Evolutionary conservation across 352 stramenopile species (phyloP), one percentile per base, ranked within the genome.

Genomic region (Phytophthora syringae): DNA sequence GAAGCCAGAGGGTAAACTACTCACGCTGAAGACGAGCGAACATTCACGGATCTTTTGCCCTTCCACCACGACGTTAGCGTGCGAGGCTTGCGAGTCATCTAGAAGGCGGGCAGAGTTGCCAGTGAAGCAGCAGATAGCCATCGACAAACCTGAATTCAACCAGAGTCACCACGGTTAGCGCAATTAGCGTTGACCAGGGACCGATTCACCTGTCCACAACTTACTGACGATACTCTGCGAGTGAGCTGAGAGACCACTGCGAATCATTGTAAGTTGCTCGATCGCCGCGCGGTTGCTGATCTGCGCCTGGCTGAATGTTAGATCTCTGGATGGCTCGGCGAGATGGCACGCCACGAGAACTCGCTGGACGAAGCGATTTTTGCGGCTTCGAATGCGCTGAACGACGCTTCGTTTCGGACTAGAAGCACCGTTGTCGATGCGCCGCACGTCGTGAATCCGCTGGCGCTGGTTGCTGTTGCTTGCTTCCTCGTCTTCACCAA

Each of bases 311-410:
- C 72, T 70, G 62, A 88, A 90, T 42, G 72, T 76, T 25, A 76
- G 27, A 55, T 93, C 84, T 59, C 65, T 74, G 11, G 84, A 83
- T 12, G 73, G 71, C 32, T 86, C 72, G 7, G 79, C 66, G 5
- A 93, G 56, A 1, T 54, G 81, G 27, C 74, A 80, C 2, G 62
- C 70, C 30, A 93, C 77, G 15, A 91, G 74, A 20, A 79, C 54
- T 25, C 77, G 82, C 67, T 93, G 84, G 22, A 93, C 72, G 10
- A 84, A 40, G 27, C 84, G 82, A 58, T 93, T 93, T 63, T 89
- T 89, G 53, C 76, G 67, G 44, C 76, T 67, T 15, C 68, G 66
- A 42, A 79, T 68, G 39, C 76, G 72, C 54, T 81, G 59, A 7
- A 28, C 25, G 13, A 80, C 27, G 21, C 44, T 69, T 30, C 34